Conservation (phyloP, 805 yeast species). For the Metschnikowia reukaufii region DNA sequence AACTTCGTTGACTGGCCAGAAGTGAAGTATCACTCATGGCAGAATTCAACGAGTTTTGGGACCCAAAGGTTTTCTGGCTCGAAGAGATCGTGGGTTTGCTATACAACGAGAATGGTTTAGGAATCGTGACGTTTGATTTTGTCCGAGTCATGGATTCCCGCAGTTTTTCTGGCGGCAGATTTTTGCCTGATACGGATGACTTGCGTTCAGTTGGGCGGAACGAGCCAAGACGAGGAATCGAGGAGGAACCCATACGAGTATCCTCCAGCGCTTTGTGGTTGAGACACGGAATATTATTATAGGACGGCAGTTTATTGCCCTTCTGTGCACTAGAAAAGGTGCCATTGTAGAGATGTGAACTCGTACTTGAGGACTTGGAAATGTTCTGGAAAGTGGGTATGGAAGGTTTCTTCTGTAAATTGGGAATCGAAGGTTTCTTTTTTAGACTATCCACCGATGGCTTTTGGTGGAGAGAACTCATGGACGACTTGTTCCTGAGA, state of each 20-base stretch:
- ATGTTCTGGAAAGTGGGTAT: conserved; percentile 6
- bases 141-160: not conserved
- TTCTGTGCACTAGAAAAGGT: not conserved
- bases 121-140: conserved; percentile 23
- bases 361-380: not conserved
- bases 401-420: conserved; percentile 17
- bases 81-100: conserved; percentile 44
- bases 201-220: not conserved
- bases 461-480: conserved; percentile 6
- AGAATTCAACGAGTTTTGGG: conserved; percentile 13
- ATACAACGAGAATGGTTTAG: conserved; percentile 28
- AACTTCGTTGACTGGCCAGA: conserved; percentile 22
- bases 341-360: not conserved
- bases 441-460: conserved; percentile 15
- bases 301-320: not conserved
- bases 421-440: conserved; percentile 22
- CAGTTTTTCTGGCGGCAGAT: not conserved
- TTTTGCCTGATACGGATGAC: not conserved
- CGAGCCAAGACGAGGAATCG: conserved; percentile 2
- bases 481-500: conserved; percentile 11
- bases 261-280: not conserved
- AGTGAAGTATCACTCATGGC: conserved; percentile 15
- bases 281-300: not conserved
- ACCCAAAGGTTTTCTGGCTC: conserved; percentile 29
- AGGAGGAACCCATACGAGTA: not conserved